Base-by-base conservation (phyloP, 495 filamentous ascomycete species). In the Penicillium cinerascens region DNA sequence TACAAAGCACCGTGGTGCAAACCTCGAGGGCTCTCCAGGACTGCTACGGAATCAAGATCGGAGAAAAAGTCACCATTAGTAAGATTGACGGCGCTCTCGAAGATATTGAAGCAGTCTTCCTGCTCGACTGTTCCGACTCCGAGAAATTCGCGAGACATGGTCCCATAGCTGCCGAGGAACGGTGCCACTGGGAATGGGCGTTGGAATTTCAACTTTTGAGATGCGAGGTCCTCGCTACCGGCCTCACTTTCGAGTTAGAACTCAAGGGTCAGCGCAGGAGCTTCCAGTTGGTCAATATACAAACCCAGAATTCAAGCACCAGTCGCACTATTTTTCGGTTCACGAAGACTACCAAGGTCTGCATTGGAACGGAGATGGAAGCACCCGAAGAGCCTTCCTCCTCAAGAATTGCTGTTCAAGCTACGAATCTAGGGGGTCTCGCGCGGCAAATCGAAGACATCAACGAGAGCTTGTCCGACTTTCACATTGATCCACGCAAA, bases 1-100 rank as follows among this genome's bases (percentile, higher is more conserved):
- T 87, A 37, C 79, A 85, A 57, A 83, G 78, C 48, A 74, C 81
- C 22, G 75, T 86, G 22, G 75, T 85, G 4, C 83, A 87, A 66
- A 81, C 82, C 47, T 86, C 85, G 21, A 82, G 84, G 46, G 75
- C 75, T 18, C 81, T 90, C 43, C 82, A 87, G 52, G 78, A 82
- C 17, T 77, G 74, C 18, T 87, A 85, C 58, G 78, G 75, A 35
- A 79, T 87, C 60, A 84, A 82, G 40, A 66, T 87, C 1, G 83
- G 79, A 4, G 84, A 87, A 47, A 77, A 81, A 42, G 68, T 88
- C 15, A 71, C 66, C 20, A 76, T 89, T 53, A 75, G 68, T 18
- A 76, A 68, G 48, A 53, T 67, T 7, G 71, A 76, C 10, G 58
- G 59, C 1, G n/a, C 59, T 16, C 52, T 78, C 16, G 61, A 66